Evolutionary conservation across 768 basidiomycete genomes (phyloP).

Genomic region (Gloeophyllum trabeum): DNA sequence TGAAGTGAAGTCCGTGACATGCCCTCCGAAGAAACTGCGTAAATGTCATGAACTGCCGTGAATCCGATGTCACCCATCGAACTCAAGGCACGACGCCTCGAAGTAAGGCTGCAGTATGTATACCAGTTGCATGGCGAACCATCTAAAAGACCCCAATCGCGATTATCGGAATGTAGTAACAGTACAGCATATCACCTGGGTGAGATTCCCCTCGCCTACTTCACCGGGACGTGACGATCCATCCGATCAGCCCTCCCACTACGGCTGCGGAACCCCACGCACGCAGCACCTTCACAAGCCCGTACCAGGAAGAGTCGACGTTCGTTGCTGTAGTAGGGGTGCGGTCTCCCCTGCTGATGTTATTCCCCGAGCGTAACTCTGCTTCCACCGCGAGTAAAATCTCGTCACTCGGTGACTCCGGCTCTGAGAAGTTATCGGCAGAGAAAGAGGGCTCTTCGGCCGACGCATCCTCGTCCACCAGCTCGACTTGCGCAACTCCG

Average conservation of each 20-base stretch:
- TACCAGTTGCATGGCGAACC: too few species aligned
- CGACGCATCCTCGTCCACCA: conserved; percentile 22
- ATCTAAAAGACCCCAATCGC: too few species aligned
- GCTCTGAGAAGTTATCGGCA: not conserved
- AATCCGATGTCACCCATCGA: too few species aligned
- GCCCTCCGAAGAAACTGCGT: too few species aligned
- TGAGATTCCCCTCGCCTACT: too few species aligned
- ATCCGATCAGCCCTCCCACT: not conserved
- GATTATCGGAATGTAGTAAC: too few species aligned
- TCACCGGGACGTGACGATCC: not conserved
- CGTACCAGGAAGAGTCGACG: not conserved
- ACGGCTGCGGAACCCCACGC: not conserved
- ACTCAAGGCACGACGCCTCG: too few species aligned
- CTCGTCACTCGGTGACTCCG: not conserved
- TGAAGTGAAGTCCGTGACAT: too few species aligned
- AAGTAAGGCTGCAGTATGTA: too few species aligned
- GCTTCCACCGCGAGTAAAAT: not conserved
- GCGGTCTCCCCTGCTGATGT: not conserved
- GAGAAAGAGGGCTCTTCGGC: not conserved
- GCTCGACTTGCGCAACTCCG: conserved; percentile 77
- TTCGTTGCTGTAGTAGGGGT: not conserved
- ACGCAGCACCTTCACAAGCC: not conserved
- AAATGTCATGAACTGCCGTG: too few species aligned
- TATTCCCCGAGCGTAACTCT: not conserved
- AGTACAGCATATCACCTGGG: too few species aligned